Evolutionary conservation across 768 basidiomycete species (phyloP), one percentile per base, ranked within the genome.

Genomic region (Leucosporidium scottii): DNA sequence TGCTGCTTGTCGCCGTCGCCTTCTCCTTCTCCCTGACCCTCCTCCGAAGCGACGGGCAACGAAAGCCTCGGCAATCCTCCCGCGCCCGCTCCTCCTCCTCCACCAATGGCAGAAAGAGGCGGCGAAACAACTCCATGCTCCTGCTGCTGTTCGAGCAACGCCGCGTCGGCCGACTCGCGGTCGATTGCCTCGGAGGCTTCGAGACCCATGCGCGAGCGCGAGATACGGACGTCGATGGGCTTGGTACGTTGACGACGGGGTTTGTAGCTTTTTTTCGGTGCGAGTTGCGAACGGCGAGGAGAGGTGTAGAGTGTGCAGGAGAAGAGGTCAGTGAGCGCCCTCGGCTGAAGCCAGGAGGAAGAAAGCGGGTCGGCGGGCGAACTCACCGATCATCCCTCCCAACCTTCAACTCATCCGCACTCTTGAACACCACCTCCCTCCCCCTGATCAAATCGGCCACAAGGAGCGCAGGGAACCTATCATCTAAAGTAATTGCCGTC

Each of bases 401-500:
- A 30, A 47, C 23, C 27, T 54, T 57, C 23, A 44, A 36, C 23
- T 59, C 61, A 18, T 67, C 64, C 10, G 69, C 66, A 12, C 13
- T 15, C 2, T 17, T 3, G 20, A 67, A 59, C 27, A 70, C 20
- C 6, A 18, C 50, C 23, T 25, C 17, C 1, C 36, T 20, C 10
- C 39, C n/a, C 28, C 39, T 28, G 71, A 97, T 71, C 2, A 98
- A 83, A 75, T 94, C 92, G 44, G 91, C 84, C 78, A 96, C 87
- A 68, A 97, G 80, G 54, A 89, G 79, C 21, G 87, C 83, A 61
- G 91, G 86, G 80, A 94, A 87, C 50, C 91, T 88, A 76, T 93
- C 93, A 77, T 94, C 91, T 68, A 98, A 87, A 4, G 93, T 91
- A 30, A 93, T 76, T 64, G 91, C 85, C 8, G 85, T 87, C 76